Conservation (phyloP, 2,329 filamentous ascomycete species). For the Fusarium agapanthi region DNA sequence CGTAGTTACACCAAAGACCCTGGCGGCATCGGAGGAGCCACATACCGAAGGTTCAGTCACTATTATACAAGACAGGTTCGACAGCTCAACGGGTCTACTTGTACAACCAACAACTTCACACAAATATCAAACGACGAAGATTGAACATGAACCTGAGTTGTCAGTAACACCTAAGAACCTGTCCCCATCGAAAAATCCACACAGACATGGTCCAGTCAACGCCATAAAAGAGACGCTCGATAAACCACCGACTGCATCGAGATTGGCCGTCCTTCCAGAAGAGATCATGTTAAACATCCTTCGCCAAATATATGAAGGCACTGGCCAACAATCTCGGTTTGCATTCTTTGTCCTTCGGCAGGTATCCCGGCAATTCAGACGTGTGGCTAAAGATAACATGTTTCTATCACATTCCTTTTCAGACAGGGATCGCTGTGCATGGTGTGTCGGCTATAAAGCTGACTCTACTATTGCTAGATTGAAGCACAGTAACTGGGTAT, state of each 20-base stretch:
- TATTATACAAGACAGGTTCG: not conserved
- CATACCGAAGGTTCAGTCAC: not conserved
- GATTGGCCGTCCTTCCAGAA: not conserved
- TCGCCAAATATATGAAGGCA: not conserved
- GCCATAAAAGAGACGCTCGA: not conserved
- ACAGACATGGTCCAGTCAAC: not conserved
- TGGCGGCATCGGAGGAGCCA: not conserved
- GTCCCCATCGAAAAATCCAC: not conserved
- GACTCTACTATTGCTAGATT: not conserved
- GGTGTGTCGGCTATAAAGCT: not conserved
- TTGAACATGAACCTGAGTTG: not conserved
- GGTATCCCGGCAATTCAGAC: not conserved
- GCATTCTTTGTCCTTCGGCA: not conserved
- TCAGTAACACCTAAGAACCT: not conserved
- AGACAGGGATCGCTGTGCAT: not conserved
- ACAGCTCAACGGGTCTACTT: not conserved
- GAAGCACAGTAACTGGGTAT: not conserved
- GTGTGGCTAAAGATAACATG: not conserved
- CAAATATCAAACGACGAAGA: not conserved
- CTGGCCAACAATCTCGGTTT: not conserved
- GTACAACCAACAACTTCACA: not conserved
- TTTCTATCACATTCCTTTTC: not conserved
- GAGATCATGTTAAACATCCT: not conserved
- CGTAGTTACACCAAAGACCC: not conserved
- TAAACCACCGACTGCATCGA: not conserved